Base-by-base conservation (phyloP, 139 green algal species). In the Penium margaritaceum region DNA sequence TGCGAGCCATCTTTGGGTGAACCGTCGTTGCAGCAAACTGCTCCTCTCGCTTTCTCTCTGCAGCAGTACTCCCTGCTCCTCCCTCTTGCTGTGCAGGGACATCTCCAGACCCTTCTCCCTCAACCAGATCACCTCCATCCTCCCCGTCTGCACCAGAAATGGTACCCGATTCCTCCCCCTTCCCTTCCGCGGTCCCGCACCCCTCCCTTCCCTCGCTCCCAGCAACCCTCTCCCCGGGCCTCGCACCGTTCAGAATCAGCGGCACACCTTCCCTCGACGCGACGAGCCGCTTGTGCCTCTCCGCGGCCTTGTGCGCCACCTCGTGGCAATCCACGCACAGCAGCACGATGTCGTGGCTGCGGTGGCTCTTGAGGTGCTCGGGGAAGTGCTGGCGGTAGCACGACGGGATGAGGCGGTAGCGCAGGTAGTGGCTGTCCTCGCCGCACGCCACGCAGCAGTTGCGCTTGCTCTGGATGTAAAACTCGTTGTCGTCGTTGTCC, bases 281-380 rank as follows among this genome's bases (percentile, higher is more conserved):
- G 0, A 79, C 72, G 34, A 41, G 34, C n/a, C 39, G 15, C 58
- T 79, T 79, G 34, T 67, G 41, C 30, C 29, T 38, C 62, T 79
- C 72, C 9, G 72, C 63, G 19, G 61, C 61, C 51, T 77, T 70
- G 24, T 77, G 70, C 9, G 70, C 70, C 35, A 81, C 57, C 27
- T 81, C 75, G 55, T 81, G 75, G 46, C 75, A 81, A 36, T 81
- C 75, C 21, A 81, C 36, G 51, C 75, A 81, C 1, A 81, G 51
- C 30, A 81, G 66, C 38, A 81, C 75, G 29, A 81, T 81, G 60
- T 81, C 75, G 60, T 81, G 75, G 9, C 29, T 63, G 29, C 75
- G 60, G 63, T 81, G 75, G 34, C 35, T 67, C 63, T 81, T 81
- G 14, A 81, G 38, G 27, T 71, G 51, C 43, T 72, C 67, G n/a